Conservation (phyloP, 768 basidiomycete genomes). For the Tricholomella constricta region DNA sequence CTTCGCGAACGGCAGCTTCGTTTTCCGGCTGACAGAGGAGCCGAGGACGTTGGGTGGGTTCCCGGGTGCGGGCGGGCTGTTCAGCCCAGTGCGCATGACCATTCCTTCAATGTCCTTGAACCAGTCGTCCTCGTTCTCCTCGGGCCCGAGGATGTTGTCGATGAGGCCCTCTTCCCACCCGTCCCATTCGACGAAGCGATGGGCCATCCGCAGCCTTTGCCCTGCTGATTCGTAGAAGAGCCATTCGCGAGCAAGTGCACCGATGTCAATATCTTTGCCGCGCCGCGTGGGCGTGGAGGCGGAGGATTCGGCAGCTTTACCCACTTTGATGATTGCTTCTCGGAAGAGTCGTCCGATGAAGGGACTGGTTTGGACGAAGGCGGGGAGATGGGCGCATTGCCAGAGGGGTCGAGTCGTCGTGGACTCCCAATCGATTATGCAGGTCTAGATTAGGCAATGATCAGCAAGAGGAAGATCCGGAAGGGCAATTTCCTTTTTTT, state of each 20-base stretch:
- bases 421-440: conserved; percentile 90
- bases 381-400: conserved; percentile 81
- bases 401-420: conserved; percentile 86
- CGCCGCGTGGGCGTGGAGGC: conserved; percentile 25
- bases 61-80: conserved; percentile 22
- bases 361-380: conserved; percentile 76
- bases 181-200: conserved; percentile 86
- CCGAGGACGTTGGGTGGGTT: conserved; percentile 13
- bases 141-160: conserved; percentile 71
- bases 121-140: conserved; percentile 74
- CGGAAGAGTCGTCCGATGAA: conserved; percentile 76
- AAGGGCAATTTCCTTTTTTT: too few relatives aligned
- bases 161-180: conserved; percentile 90
- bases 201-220: conserved; percentile 68
- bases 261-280: conserved; percentile 32
- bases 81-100: conserved; percentile 12
- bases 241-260: conserved; percentile 65
- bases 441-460: conserved; percentile 53
- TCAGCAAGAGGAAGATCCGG: conserved; percentile 7
- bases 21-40: conserved; percentile 32
- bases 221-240: conserved; percentile 70
- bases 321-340: conserved; percentile 57
- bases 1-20: conserved; percentile 53
- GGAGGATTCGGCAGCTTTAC: conserved; percentile 15
- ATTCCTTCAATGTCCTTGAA: conserved; percentile 43